Base-by-base conservation (phyloP, 2,329 filamentous ascomycete genomes). In the Penicillium glabrum region DNA sequence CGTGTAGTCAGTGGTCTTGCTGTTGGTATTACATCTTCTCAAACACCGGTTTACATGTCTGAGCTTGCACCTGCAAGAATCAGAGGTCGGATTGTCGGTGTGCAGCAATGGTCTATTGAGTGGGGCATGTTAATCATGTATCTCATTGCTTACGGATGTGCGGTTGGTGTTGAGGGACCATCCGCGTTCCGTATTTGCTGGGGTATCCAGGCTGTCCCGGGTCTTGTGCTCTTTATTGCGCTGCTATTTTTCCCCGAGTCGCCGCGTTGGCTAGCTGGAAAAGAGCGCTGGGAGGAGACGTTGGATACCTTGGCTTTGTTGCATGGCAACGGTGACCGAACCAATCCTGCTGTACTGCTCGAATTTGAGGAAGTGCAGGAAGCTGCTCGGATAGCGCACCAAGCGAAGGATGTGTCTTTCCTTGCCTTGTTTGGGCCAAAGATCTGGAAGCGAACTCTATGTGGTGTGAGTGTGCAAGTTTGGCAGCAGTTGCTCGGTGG, bases 161-260 rank as follows among this genome's bases (percentile, higher is more conserved):
- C 67, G 7, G 61, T 71, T 10, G 69, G 70, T 3, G 61, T 74
- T 1, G 54, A 70, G 0, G 76, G 79, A 6, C 65, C 75, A 0
- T 75, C 77, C 1, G 76, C 81, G 4, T 86, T 85, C 73, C 76
- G 86, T 14, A 80, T 85, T 2, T 83, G 85, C 19, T 88, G 86
- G 85, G 85, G 82, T 41, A 76, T 86, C 5, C 86, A 88, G 63
- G 84, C 84, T 56, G 70, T 88, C 43, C 85, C 85, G 0, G 83
- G 79, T 24, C 69, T 86, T 19, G 67, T 85, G 46, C 77, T 88
- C 37, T 79, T 86, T 53, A 58, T 78, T 46, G 83, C 82, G 44
- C 78, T 75, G 5, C 78, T 80, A 26, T 84, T 86, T 69, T 80
- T 87, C 45, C 85, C 85, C 3, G 81, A 85, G 56, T 86, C 83